These are phyloP conservation scores for Ulota crispa DNA, from an alignment of 225 moss, liverwort and hornwort species.

Conservation along the genomic window DNA sequence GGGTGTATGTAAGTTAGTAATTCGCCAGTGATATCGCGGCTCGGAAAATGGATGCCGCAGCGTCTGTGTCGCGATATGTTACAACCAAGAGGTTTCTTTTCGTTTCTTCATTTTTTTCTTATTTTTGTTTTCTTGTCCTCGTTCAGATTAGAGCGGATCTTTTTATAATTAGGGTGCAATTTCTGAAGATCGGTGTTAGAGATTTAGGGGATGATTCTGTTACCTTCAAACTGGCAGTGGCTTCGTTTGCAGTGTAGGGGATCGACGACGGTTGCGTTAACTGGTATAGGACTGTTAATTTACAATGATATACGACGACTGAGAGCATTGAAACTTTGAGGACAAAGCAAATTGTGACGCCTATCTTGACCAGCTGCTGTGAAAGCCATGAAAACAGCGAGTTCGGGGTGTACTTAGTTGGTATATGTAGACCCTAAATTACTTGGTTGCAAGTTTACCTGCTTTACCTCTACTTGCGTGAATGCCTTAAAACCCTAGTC, in stretches of 20 bases:
- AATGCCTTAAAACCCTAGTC: not conserved
- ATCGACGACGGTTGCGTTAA: slow-evolving; percentile 7
- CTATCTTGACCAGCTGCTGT: not conserved
- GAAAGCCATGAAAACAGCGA: not conserved
- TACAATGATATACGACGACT: not conserved
- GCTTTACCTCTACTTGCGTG: not conserved
- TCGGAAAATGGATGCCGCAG: not conserved
- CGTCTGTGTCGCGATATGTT: not conserved
- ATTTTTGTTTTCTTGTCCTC: too few species aligned
- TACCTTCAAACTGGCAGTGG: not conserved
- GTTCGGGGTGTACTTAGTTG: not conserved
- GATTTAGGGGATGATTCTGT: not conserved
- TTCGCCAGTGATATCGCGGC: not conserved
- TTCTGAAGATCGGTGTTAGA: not conserved
- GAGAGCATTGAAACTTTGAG: not conserved
- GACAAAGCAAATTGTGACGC: not conserved
- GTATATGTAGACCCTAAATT: not conserved
- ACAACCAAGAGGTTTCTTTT: not conserved
- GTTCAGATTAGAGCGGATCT: not conserved
- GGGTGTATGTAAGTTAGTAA: not conserved
- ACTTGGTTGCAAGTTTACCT: not conserved
- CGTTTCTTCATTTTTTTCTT: not conserved
- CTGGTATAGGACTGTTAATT: not conserved
- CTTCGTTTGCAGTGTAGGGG: not conserved
- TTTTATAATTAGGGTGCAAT: not conserved